These are phyloP conservation scores for Xanthoceras sorbifolium DNA, from an alignment of 345 rosid species.

Conservation along the genomic window DNA sequence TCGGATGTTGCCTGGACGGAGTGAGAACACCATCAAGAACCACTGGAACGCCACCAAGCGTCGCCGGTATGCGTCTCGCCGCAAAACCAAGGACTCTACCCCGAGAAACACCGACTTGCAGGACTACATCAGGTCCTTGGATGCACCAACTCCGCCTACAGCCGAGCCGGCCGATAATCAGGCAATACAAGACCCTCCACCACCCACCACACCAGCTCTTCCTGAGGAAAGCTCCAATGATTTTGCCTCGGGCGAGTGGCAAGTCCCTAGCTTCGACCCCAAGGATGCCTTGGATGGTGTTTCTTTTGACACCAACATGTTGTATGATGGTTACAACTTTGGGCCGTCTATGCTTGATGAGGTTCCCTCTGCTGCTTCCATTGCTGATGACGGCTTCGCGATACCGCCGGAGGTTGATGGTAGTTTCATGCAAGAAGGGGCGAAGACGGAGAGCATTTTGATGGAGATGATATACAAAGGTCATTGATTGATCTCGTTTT, in stretches of 20 bases:
- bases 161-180: background rate
- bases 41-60: constrained; percentile 63
- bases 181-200: background rate
- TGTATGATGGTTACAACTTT: background rate
- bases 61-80: constrained; percentile 38
- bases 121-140: constrained; percentile 40
- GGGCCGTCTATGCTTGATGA: background rate
- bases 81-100: constrained; percentile 32
- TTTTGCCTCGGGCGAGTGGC: background rate
- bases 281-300: background rate
- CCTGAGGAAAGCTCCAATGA: background rate
- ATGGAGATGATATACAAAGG: background rate
- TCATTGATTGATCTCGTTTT: background rate
- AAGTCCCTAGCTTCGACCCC: background rate
- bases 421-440: background rate
- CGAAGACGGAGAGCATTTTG: background rate
- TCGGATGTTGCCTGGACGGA: constrained; percentile 52
- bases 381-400: background rate
- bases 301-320: background rate
- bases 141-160: background rate
- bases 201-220: background rate
- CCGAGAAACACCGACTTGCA: constrained; percentile 26
- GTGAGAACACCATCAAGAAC: constrained; percentile 64
- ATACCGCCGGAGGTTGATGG: background rate
- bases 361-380: no score